A percentile compares a stretch with the other conserved stretches of the same genome.
Evolutionary conservation across 352 stramenopile genomes (phyloP).

Genomic region (Phytophthora megakarya): DNA sequence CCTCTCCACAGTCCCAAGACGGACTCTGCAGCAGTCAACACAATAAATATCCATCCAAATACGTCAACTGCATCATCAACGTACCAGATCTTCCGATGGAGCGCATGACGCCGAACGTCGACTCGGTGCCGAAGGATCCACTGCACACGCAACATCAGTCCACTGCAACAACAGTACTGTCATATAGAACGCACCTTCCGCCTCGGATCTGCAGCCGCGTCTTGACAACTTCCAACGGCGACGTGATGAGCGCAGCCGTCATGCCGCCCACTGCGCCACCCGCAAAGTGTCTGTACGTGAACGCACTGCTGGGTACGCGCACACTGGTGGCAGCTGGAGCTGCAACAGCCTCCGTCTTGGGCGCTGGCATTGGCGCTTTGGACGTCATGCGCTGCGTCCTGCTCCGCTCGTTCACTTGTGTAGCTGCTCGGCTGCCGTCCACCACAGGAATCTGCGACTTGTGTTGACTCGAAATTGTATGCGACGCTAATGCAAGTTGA

Average conservation of each 20-base stretch:
- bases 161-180: neutral
- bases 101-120: conserved; percentile 83
- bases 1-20: conserved; percentile 85
- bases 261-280: conserved; percentile 83
- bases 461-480: conserved; percentile 32
- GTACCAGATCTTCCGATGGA: conserved; percentile 72
- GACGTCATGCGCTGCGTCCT: conserved; percentile 22
- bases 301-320: conserved; percentile 31
- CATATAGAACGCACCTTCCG: conserved; percentile 44
- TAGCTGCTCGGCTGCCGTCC: conserved; percentile 27
- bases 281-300: conserved; percentile 70
- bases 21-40: conserved; percentile 53
- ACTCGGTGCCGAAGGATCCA: conserved; percentile 55
- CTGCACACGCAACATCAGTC: conserved; percentile 28
- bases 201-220: conserved; percentile 81
- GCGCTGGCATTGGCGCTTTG: neutral
- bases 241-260: conserved; percentile 82
- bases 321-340: conserved; percentile 38
- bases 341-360: conserved; percentile 7
- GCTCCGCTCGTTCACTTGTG: conserved; percentile 21
- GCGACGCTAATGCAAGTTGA: conserved; percentile 14
- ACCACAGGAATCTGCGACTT: conserved; percentile 40
- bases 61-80: neutral
- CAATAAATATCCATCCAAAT: neutral
- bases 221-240: conserved; percentile 85